Evolutionary conservation across 805 yeast species (phyloP).

Genomic region (Kuraishia cidri): DNA sequence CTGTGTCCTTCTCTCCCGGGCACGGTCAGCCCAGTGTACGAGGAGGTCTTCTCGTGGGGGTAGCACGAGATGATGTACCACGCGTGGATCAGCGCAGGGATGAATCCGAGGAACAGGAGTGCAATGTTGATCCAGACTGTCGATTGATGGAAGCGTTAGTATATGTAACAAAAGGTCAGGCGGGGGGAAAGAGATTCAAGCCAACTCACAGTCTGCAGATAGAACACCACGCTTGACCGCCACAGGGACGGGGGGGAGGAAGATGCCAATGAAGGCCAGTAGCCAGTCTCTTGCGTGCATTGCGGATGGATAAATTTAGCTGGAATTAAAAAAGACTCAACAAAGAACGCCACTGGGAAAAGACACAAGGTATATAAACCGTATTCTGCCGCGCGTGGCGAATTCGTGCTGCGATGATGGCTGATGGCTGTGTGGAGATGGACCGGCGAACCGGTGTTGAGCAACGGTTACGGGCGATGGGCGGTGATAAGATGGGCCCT

Average conservation of each 20-base stretch:
- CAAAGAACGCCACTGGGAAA: too few relatives aligned
- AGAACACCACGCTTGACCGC: slow-evolving; percentile 55
- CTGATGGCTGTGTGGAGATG: too few relatives aligned
- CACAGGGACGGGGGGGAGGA: slow-evolving; percentile 69
- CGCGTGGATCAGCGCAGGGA: slow-evolving; percentile 73
- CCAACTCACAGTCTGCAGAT: slow-evolving; percentile 39
- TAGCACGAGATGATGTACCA: slow-evolving; percentile 73
- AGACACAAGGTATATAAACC: too few relatives aligned
- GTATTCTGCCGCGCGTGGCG: too few relatives aligned
- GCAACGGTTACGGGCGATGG: too few relatives aligned
- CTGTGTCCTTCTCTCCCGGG: slow-evolving; percentile 24
- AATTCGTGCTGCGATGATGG: too few relatives aligned
- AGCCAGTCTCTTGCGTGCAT: slow-evolving; percentile 28
- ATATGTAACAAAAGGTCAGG: background rate
- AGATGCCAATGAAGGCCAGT: slow-evolving; percentile 56
- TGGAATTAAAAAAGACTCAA: too few relatives aligned
- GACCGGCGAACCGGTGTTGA: too few relatives aligned
- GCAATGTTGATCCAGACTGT: slow-evolving; percentile 50
- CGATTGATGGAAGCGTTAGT: background rate
- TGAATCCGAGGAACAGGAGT: slow-evolving; percentile 58
- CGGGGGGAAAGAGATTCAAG: background rate
- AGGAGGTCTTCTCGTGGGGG: slow-evolving; percentile 31
- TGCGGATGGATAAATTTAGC: too few relatives aligned
- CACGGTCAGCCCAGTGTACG: slow-evolving; percentile 20
- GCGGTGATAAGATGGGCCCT: too few relatives aligned